Evolutionary conservation across 768 basidiomycete genomes (phyloP).

Genomic region (Tulasnella sp.): DNA sequence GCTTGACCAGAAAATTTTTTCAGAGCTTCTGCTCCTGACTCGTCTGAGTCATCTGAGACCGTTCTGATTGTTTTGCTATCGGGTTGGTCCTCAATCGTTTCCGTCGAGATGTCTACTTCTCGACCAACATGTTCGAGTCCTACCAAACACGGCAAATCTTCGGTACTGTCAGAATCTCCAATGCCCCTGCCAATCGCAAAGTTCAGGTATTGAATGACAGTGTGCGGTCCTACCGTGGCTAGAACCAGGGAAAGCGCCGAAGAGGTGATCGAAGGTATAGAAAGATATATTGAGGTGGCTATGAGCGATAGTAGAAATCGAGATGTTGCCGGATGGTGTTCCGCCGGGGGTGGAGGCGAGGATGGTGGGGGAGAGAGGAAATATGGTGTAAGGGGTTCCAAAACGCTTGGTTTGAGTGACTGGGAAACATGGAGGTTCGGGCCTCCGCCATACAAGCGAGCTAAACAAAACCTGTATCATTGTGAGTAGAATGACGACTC

Average conservation of each 20-base stretch:
- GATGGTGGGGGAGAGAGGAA: conserved; percentile 29
- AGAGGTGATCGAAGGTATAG: conserved; percentile 60
- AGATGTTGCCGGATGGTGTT: conserved; percentile 63
- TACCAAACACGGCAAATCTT: conserved; percentile 34
- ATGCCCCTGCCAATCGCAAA: conserved; percentile 70
- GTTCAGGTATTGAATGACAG: conserved; percentile 59
- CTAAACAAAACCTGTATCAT: conserved; percentile 56
- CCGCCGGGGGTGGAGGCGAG: conserved; percentile 30
- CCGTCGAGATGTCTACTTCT: too few species aligned
- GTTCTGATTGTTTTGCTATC: too few species aligned
- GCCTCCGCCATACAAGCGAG: conserved; percentile 76
- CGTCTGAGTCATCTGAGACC: too few species aligned
- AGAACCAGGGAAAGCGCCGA: conserved; percentile 62
- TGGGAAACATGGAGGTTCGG: conserved; percentile 59
- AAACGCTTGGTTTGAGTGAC: conserved; percentile 47
- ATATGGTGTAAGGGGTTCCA: conserved; percentile 59
- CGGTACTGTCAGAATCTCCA: conserved; percentile 22
- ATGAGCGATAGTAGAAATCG: conserved; percentile 74
- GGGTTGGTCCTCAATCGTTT: too few species aligned
- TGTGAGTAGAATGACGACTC: conserved; percentile 6
- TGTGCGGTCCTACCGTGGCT: conserved; percentile 63
- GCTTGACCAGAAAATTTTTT: too few species aligned
- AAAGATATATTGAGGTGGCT: conserved; percentile 76
- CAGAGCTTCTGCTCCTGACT: too few species aligned
- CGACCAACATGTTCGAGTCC: conserved; percentile 48